phyloP scores from a whole-genome alignment of 805 yeast genomes.

The Cyberlindnera maclurae region DNA sequence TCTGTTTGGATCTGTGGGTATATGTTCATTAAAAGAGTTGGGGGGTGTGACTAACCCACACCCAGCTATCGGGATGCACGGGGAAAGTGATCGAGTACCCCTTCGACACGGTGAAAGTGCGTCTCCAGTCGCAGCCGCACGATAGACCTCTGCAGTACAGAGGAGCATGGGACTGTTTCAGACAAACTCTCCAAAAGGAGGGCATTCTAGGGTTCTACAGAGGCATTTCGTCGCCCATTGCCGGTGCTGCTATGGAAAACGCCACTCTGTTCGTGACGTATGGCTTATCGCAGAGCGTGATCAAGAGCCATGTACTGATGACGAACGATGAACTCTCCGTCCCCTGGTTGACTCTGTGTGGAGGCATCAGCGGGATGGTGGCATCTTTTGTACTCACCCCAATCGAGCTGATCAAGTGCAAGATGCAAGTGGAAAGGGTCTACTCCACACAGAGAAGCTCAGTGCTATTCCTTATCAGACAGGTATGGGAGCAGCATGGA shows the following conservation, averaged over 20 bases:
- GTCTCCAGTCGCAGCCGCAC: slow-evolving; percentile 72
- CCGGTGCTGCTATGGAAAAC: slow-evolving; percentile 88
- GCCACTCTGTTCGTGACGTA: slow-evolving; percentile 72
- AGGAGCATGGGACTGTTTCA: slow-evolving; percentile 62
- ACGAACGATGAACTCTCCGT: slow-evolving; percentile 27
- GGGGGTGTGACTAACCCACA: background rate
- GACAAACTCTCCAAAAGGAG: slow-evolving; percentile 54
- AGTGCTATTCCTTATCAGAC: slow-evolving; percentile 32
- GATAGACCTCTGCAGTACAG: slow-evolving; percentile 36
- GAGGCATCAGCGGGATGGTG: slow-evolving; percentile 75
- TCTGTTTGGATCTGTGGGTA: slow-evolving; percentile 29
- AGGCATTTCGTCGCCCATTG: slow-evolving; percentile 73
- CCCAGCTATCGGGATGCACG: slow-evolving; percentile 55
- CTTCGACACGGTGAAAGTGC: slow-evolving; percentile 85
- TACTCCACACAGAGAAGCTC: slow-evolving; percentile 23
- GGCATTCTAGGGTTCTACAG: slow-evolving; percentile 76
- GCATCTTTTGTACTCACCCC: slow-evolving; percentile 87
- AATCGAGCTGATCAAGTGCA: slow-evolving; percentile 85
- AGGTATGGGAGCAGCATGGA: slow-evolving; percentile 47
- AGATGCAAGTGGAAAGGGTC: slow-evolving; percentile 62
- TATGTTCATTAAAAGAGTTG: background rate
- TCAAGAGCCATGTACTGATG: slow-evolving; percentile 22
- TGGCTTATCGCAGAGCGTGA: slow-evolving; percentile 36
- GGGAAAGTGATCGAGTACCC: slow-evolving; percentile 89
- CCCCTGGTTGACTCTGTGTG: slow-evolving; percentile 49